These are phyloP conservation scores for Puccinia horiana DNA, from an alignment of 1,284 basidiomycete genomes.

Conservation along the genomic window DNA sequence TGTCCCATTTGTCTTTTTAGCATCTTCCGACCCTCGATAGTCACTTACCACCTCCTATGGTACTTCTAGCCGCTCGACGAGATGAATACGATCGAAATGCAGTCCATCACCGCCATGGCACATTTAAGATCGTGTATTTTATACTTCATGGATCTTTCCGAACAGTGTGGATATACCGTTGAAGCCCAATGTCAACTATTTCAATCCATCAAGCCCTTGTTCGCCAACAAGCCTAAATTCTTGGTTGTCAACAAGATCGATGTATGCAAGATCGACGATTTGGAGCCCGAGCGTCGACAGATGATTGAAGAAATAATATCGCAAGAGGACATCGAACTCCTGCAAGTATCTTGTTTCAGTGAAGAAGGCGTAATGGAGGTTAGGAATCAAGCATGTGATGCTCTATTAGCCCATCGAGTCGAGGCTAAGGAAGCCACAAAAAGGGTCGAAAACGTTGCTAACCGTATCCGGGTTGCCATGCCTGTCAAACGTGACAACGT, in stretches of 20 bases:
- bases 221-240: slow-evolving; percentile 83
- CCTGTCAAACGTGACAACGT: slow-evolving; percentile 84
- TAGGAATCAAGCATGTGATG: slow-evolving; percentile 87
- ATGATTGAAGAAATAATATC: slow-evolving; percentile 83
- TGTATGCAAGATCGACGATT: slow-evolving; percentile 78
- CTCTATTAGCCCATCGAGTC: slow-evolving; percentile 85
- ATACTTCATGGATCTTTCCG: slow-evolving; percentile 95
- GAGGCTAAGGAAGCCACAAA: slow-evolving; percentile 88
- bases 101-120: slow-evolving; percentile 92
- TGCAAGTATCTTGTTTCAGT: slow-evolving; percentile 75
- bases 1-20: slow-evolving; percentile 76
- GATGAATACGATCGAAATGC: slow-evolving; percentile 99
- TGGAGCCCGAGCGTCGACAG: slow-evolving; percentile 71
- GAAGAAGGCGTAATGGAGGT: slow-evolving; percentile 95
- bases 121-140: slow-evolving; percentile 86
- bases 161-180: slow-evolving; percentile 91
- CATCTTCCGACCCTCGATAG: not conserved
- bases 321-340: slow-evolving; percentile 69
- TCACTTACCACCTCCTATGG: not conserved
- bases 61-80: slow-evolving; percentile 80
- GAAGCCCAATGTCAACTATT: slow-evolving; percentile 95
- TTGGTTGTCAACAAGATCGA: slow-evolving; percentile 97
- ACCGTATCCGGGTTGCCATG: slow-evolving; percentile 88
- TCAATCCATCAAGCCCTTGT: slow-evolving; percentile 95
- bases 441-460: slow-evolving; percentile 85